phyloP scores from a whole-genome alignment of 768 basidiomycete genomes.

The Bullera alba region DNA sequence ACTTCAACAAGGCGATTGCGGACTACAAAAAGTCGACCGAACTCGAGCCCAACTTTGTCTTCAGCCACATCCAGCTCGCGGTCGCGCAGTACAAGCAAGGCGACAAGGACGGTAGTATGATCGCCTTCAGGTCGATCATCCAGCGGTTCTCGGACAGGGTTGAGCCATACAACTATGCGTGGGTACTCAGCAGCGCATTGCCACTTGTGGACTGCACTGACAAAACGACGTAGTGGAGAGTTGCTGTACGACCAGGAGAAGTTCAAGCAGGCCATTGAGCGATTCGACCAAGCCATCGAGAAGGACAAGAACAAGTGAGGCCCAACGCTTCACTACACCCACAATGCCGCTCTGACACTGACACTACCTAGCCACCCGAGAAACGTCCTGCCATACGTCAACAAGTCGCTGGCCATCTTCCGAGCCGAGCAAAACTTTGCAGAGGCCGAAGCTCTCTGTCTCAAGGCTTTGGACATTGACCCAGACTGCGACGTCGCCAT shows the following conservation, averaged over 20 bases:
- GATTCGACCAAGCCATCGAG: slow-evolving; percentile 86
- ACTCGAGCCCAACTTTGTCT: slow-evolving; percentile 82
- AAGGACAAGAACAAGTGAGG: slow-evolving; percentile 70
- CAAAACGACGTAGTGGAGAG: slow-evolving; percentile 69
- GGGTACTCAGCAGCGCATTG: slow-evolving; percentile 16
- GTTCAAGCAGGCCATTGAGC: slow-evolving; percentile 72
- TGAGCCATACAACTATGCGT: slow-evolving; percentile 95
- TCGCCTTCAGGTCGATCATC: slow-evolving; percentile 78
- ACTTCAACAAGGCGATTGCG: slow-evolving; percentile 74
- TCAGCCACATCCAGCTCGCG: slow-evolving; percentile 93
- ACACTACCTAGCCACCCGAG: slow-evolving; percentile 25
- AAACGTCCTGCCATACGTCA: slow-evolving; percentile 89
- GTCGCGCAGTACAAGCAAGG: slow-evolving; percentile 93
- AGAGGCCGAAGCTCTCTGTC: slow-evolving; percentile 44
- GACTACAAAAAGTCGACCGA: slow-evolving; percentile 87
- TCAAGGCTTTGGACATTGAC: slow-evolving; percentile 77
- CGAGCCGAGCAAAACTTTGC: slow-evolving; percentile 87
- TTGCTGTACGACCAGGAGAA: slow-evolving; percentile 84
- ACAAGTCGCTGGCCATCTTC: slow-evolving; percentile 93
- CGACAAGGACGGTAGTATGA: slow-evolving; percentile 72
- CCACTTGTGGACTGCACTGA: neutral
- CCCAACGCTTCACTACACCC: neutral
- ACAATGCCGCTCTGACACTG: neutral
- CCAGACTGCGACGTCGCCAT: slow-evolving; percentile 94
- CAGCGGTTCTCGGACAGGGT: slow-evolving; percentile 75